Percentiles rank a stretch among this genome's conserved stretches.
These are phyloP conservation scores for Fraxinus latifolia DNA, from an alignment of 305 asterid genomes.

Conservation along the genomic window DNA sequence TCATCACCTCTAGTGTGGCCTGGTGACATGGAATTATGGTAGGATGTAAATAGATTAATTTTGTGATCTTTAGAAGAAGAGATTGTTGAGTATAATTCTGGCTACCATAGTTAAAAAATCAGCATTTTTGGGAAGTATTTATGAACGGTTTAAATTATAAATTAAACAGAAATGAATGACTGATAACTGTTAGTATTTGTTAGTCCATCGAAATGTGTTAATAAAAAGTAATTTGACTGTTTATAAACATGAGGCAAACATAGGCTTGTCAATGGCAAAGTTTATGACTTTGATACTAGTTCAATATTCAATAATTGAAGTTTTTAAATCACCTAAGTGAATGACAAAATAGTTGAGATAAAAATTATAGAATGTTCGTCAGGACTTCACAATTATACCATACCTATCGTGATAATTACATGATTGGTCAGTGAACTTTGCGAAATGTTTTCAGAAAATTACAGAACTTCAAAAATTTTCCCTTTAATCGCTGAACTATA, in stretches of 20 bases:
- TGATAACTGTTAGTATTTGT: not conserved
- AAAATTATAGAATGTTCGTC: not conserved
- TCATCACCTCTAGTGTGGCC: not conserved
- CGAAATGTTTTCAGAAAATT: no score
- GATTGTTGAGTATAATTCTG: not conserved
- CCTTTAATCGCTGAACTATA: no score
- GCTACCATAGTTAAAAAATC: no score
- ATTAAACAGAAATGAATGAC: not conserved
- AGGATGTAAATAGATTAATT: not conserved
- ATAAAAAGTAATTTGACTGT: not conserved
- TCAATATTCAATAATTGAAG: not conserved
- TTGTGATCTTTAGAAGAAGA: not conserved
- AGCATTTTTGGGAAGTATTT: not conserved
- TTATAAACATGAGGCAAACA: not conserved
- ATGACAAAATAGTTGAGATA: not conserved
- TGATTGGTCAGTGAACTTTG: no score
- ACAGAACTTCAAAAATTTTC: no score
- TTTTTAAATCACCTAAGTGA: not conserved
- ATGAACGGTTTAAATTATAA: no score
- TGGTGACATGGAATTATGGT: not conserved
- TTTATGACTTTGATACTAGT: not conserved
- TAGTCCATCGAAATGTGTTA: not conserved
- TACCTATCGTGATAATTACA: no score
- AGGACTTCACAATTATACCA: not conserved
- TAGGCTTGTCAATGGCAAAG: not conserved